A percentile compares a stretch with the other conserved stretches of the same genome.
Conservation (phyloP, 1,139 yeast species). For the Geotrichum histeridarum region DNA sequence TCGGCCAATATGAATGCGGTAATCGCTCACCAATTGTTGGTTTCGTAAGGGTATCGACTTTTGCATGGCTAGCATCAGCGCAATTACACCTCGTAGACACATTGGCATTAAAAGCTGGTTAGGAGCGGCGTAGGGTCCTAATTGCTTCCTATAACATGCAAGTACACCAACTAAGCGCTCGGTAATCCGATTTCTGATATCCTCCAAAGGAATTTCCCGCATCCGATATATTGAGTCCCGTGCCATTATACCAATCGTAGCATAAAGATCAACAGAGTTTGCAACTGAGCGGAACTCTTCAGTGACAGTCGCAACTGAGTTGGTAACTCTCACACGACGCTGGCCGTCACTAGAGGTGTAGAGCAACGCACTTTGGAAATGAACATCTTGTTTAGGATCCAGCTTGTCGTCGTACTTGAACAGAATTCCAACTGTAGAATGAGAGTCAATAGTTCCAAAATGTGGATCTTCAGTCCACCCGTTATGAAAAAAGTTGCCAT, state of each 20-base stretch:
- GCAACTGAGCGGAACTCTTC: conserved; percentile 69
- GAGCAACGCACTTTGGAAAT: conserved; percentile 84
- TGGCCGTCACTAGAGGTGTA: conserved; percentile 74
- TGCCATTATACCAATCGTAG: conserved; percentile 64
- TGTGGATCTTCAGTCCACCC: conserved; percentile 52
- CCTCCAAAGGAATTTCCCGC: conserved; percentile 50
- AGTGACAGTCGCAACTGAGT: conserved; percentile 75
- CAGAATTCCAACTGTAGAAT: conserved; percentile 66
- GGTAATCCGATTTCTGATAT: conserved; percentile 59
- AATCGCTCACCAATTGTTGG: conserved; percentile 38
- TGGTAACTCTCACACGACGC: conserved; percentile 79
- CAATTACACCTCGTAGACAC: conserved; percentile 66
- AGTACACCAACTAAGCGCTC: conserved; percentile 66
- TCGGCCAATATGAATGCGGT: conserved; percentile 55
- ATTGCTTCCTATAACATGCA: conserved; percentile 60
- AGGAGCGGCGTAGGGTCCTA: conserved; percentile 47
- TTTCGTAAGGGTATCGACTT: conserved; percentile 62
- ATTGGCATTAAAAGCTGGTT: conserved; percentile 79
- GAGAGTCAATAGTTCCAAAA: conserved; percentile 61
- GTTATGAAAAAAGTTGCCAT: conserved; percentile 48
- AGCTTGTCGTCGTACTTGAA: conserved; percentile 75
- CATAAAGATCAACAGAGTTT: conserved; percentile 80
- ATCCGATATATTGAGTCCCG: conserved; percentile 63
- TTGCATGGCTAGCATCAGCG: conserved; percentile 61
- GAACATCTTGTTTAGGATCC: conserved; percentile 68